Evolutionary conservation across 2,329 filamentous ascomycete genomes (phyloP), one percentile per base, ranked within the genome.

Genomic region (Hymenoscyphus fraxineus): DNA sequence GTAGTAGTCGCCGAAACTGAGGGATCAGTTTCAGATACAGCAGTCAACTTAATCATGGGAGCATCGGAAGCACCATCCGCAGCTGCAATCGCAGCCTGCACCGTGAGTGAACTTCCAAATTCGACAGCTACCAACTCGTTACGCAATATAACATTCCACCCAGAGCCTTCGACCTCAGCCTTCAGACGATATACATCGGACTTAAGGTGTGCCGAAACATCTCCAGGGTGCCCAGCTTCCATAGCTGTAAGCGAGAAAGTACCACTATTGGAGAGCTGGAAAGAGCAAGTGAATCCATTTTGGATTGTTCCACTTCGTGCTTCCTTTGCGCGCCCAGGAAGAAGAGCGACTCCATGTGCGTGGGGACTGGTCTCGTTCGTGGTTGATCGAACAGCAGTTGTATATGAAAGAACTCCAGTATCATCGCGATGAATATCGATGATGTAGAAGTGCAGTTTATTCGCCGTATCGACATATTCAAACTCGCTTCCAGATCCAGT

Each of bases 361-460:
- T 64, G 59, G 15, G 64, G 58, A 16, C 58, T 59, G 15, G 32
- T 61, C 6, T 55, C 27, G 15, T 63, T 57, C 10, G 41, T n/a
- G n/a, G 60, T 31, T 10, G 64, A 62, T 4, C 64, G 59, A 4
- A 67, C 62, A 16, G 64, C 66, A 3, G 57, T 58, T 4, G 62
- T 67, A n/a, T 67, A 67, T 10, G 64, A 63, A 7, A 67, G 60
- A 1, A 67, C 59, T 4, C 62, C 64, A 10, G 15, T 55, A 16
- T 47, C 22, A 47, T 64, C 64, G 2, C 64, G 61, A 13, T 60
- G 38, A 1, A 63, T 51, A 13, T 66, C 62, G 19, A 67, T 58
- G 58, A 67, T 63, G 16, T 67, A 67, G 32, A 67, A 64, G 54
- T 67, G 64, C 6, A 67, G 40, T 7, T n/a, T 57, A 40, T 67